Base-by-base conservation (phyloP, 176 grass and related monocot species). In the Musa itinerans region DNA sequence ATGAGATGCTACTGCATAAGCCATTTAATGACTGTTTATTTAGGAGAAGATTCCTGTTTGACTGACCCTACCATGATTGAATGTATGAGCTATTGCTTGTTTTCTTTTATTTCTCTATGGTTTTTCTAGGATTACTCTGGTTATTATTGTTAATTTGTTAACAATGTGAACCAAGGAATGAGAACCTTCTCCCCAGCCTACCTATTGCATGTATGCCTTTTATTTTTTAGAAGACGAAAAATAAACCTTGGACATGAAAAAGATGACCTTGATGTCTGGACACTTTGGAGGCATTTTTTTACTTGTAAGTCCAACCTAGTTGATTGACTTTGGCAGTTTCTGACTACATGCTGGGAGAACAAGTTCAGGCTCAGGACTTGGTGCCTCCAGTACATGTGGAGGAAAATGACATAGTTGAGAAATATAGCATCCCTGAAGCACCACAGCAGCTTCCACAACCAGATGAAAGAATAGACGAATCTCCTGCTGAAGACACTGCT, bases 401-500 rank as follows among this genome's bases (percentile, higher is more conserved):
- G 80, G 84, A 83, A 79, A 78, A 78, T 15, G 83, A 89, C 0
- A 50, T 53, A 15, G 77, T 85, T 75, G 88, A 86, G 74, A 81
- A 77, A 29, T 89, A 93, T 81, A 74, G 77, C 82, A 87, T 82
- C 50, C 63, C 86, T 48, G 90, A 99, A 70, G 64, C 73, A 52
- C 80, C 68, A 25, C 90, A 83, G 10, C 86, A 92, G 76, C 57
- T 85, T 82, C 76, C 81, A 76, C 71, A 86, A 20, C 34, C 80
- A 1, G 88, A 89, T 80, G 87, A 87, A 54, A 80, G 72, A 75
- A 77, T 72, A 51, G 88, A 89, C 43, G 86, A 83, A 22, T 72
- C 79, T 75, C 71, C 74, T 78, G 55, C 77, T 10, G 86, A 90
- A 53, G 94, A 98, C 2, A 68, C 51, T 87, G 68, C 81, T 49